Conservation (phyloP, 306 rosid species). For the Aeschynomene evenia region DNA sequence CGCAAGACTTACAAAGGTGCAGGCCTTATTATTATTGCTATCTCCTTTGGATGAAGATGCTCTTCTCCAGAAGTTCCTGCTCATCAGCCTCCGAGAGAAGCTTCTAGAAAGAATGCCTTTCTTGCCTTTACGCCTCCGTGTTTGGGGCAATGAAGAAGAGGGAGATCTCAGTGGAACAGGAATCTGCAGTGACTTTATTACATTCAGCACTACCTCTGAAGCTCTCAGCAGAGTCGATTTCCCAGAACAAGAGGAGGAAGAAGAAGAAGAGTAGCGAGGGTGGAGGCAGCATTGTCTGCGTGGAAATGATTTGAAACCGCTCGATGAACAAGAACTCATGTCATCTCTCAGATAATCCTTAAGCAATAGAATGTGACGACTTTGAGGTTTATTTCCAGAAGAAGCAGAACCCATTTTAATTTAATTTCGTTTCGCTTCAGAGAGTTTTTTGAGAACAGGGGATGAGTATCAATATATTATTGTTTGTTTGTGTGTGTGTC, state of each 20-base stretch:
- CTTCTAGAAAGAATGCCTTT: constrained; percentile 30
- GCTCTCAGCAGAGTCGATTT: constrained; percentile 47
- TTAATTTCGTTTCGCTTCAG: not conserved
- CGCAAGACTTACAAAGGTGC: not conserved
- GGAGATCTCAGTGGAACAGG: not conserved
- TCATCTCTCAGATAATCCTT: constrained; percentile 63
- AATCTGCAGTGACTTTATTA: constrained; percentile 42
- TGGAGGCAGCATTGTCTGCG: constrained; percentile 56
- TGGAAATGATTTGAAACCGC: constrained; percentile 59
- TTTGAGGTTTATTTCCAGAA: not conserved
- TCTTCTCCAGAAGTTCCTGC: constrained; percentile 40
- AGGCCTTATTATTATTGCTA: not conserved
- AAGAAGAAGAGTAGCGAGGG: constrained; percentile 16
- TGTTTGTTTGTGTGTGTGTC: too few relatives aligned
- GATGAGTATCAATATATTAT: too few relatives aligned
- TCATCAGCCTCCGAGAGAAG: constrained; percentile 43
- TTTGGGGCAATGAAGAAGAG: not conserved
- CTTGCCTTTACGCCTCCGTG: not conserved
- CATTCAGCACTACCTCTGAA: constrained; percentile 46
- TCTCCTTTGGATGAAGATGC: not conserved
- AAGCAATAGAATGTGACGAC: constrained; percentile 39
- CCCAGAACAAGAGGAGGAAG: constrained; percentile 23
- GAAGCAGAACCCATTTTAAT: constrained; percentile 36
- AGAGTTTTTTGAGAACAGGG: not conserved
- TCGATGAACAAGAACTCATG: constrained; percentile 63